Base-by-base conservation (phyloP, 2,329 filamentous ascomycete genomes). In the Aspergillus sp. region DNA sequence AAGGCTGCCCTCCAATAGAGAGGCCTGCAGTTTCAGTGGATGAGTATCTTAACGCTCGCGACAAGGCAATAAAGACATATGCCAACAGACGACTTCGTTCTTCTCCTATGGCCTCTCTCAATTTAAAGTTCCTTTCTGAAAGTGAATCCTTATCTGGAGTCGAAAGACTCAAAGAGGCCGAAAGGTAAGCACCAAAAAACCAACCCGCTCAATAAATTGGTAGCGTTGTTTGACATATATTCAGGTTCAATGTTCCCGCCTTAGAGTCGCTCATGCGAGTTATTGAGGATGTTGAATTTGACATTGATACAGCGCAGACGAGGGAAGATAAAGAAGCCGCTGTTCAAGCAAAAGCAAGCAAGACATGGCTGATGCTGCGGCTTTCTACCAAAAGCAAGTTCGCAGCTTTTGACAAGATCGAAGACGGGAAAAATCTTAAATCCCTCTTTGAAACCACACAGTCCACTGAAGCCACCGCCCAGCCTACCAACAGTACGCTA, bases 1-100 rank as follows among this genome's bases (percentile, higher is more conserved):
- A 97, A 72, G 91, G 88, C 64, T 99, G 95, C 72, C 91, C 91
- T 23, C 85, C 89, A 6, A 98, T 99, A 68, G 87, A 93, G 69
- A 84, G 86, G 59, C 85, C 89, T 21, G 80, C 90, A 11, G 83
- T 98, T 31, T 82, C 87, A 3, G 82, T 88, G 1, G 76, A 84
- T 27, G 84, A 88, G 47, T 93, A 92, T 71, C 75, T 87, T 40
- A 83, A 86, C 54, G 88, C 92, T 23, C 89, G 88, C 70, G 79
- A 82, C 31, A 80, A 84, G 46, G 87, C 87, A 3, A 82, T 84
- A 62, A 86, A 85, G 63, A 80, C 86, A 12, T 88, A 90, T 40
- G 84, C 86, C 15, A 89, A 84, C 67, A 93, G 90, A 70, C 86
- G 88, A 53, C 76, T 92, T 50, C 85, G 89, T 51, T 76, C 86